Percentiles rank a stretch among this genome's conserved stretches.
phyloP scores from a whole-genome alignment of 805 yeast genomes.

The Sugiyamaella chiloensis region DNA sequence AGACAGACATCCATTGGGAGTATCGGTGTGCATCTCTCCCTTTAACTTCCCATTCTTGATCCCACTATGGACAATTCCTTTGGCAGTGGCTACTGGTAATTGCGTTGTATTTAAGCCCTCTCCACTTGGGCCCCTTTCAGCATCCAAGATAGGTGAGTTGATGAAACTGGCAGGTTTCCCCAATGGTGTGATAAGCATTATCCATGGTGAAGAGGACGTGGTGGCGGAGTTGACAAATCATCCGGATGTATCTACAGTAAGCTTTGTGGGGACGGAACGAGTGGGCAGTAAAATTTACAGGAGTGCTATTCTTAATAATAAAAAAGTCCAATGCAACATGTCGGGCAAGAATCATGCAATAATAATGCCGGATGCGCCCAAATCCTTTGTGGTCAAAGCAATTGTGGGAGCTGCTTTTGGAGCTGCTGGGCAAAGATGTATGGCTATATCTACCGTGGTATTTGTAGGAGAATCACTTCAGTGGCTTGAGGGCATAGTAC shows the following conservation, averaged over 20 bases:
- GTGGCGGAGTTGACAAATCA: background rate
- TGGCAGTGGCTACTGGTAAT: slow-evolving; percentile 2
- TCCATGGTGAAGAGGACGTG: slow-evolving; percentile 1
- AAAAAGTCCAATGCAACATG: slow-evolving; percentile 1
- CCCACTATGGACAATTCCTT: slow-evolving; percentile 3
- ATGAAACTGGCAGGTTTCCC: slow-evolving; percentile 2
- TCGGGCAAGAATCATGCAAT: slow-evolving; percentile 3
- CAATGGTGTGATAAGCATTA: background rate
- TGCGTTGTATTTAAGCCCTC: slow-evolving; percentile 1
- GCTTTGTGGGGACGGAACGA: slow-evolving; percentile 3
- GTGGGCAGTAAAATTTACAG: background rate
- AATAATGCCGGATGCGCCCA: slow-evolving; percentile 1
- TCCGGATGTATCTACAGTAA: slow-evolving; percentile 2
- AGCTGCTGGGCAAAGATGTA: slow-evolving; percentile 2
- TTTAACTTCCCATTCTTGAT: background rate
- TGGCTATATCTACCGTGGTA: background rate
- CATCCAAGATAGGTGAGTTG: background rate
- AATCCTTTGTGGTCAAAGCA: background rate
- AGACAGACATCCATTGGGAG: background rate
- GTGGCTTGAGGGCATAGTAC: background rate
- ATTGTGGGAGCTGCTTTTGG: slow-evolving; percentile 3
- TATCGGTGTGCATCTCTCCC: slow-evolving; percentile 1
- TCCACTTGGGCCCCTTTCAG: background rate
- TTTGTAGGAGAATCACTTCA: background rate
- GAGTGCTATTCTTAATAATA: background rate